Base-by-base conservation (phyloP, 163 green algal species). In the Trebouxiophyceae sp. region DNA sequence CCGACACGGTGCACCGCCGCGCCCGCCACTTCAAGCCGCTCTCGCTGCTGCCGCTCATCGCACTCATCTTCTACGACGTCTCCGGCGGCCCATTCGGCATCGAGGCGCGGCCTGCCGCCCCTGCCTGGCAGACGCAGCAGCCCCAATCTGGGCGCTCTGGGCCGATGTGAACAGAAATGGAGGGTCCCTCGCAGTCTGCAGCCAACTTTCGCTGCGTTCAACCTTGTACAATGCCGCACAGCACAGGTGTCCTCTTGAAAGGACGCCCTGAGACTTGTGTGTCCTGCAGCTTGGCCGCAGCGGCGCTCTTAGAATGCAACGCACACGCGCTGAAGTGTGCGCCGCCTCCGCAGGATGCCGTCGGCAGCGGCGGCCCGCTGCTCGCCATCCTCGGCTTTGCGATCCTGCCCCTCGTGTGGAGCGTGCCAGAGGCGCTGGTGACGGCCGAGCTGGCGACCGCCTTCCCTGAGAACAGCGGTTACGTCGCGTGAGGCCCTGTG, bases 1-100 rank as follows among this genome's bases (percentile, higher is more conserved):
- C 55, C 23, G 57, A 63, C n/a, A 33, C 27, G 5, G 59, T 50
- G 47, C 20, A 19, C 5, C 24, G 62, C 16, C 6, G 47, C 20
- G 32, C 54, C 23, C 30, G 57, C 2, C 30, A 33, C 34, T 5
- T 58, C 45, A 75, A 75, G 46, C 63, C 47, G 0, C 78, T 96
- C 19, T 84, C 85, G 3, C 69, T 95, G 62, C 71, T 92, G 60
- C 91, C 91, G 2, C 80, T 98, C 4, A 77, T 96, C 2, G 87
- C 91, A 0, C 84, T 98, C 33, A 95, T 97, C 56, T 98, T 97
- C 66, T 97, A 93, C 65, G 92, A 98, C 44, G 91, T 97, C 0
- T 89, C 79, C n/a, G 91, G 91, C 16, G 91, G 91, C 0, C 91
- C 91, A 0, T 97, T 96, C 72, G 91, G 91, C 22, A 96, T 86